Evolutionary conservation across 306 rosid genomes (phyloP).

Genomic region (Quercus mongolica): DNA sequence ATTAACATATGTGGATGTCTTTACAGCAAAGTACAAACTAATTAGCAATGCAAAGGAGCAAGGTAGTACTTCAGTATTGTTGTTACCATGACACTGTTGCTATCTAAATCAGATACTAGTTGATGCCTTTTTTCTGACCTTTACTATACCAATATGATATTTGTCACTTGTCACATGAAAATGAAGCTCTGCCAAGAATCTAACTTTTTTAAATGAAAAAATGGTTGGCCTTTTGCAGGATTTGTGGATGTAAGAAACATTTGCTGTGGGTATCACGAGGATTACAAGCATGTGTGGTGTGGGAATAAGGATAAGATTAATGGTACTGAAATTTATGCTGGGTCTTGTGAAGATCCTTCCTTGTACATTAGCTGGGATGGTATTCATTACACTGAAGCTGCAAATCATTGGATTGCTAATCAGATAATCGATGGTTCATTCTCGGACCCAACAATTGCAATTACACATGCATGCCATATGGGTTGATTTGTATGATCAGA

Average conservation of each 20-base stretch:
- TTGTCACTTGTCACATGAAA: not conserved
- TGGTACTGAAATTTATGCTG: constrained; percentile 62
- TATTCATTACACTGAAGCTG: constrained; percentile 81
- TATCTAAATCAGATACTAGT: too few species aligned
- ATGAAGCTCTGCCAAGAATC: not conserved
- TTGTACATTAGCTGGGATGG: constrained; percentile 76
- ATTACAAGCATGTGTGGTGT: constrained; percentile 75
- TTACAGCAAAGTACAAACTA: constrained; percentile 60
- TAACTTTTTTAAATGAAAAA: not conserved
- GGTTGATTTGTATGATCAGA: not conserved
- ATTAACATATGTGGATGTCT: constrained; percentile 59
- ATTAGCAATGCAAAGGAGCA: constrained; percentile 46
- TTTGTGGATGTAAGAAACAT: constrained; percentile 66
- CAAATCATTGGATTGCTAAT: constrained; percentile 71
- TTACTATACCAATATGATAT: not conserved
- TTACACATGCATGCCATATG: constrained; percentile 65
- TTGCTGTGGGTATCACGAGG: constrained; percentile 89
- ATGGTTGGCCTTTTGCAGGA: constrained; percentile 36
- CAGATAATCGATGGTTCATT: constrained; percentile 59
- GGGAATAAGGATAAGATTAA: constrained; percentile 49
- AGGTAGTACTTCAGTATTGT: constrained; percentile 30
- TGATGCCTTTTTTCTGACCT: not conserved
- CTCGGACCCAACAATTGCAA: constrained; percentile 56
- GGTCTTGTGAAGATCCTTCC: constrained; percentile 61
- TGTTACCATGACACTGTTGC: not conserved